Evolutionary conservation across 495 filamentous ascomycete species (phyloP), one percentile per base, ranked within the genome.

Genomic region (Rostrohypoxylon terebratum): DNA sequence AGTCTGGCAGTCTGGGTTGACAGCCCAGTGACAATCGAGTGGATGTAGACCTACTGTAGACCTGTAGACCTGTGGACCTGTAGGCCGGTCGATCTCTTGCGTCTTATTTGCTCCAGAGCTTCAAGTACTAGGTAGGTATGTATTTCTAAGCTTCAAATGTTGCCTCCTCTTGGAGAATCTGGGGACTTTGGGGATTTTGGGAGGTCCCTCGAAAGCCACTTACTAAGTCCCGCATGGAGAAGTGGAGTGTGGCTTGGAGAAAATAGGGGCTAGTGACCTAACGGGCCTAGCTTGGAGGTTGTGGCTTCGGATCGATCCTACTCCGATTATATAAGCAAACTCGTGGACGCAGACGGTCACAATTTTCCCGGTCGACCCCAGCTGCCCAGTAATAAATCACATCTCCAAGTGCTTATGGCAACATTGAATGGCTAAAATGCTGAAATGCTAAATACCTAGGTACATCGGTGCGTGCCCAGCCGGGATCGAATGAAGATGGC

Each of bases 161-260:
- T n/a, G n/a, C n/a, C n/a, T n/a, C 42, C 42, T 45, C 42, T 45
- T 45, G 42, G 25, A 28, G 25, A 34, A 55, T 36, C 51, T 55
- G 51, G 51, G 51, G 51, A 55, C 31, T 55, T 55, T 25, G 28
- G 3, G 28, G 28, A 28, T 5, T 28, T 28, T 28, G 28, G 28
- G 28, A 28, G 6, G 1, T 28, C 1, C 6, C 14, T 3, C 28
- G 20, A 45, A n/a, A 18, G 42, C 4, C 38, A 42, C 28, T 42
- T 38, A 38, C 34, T 38, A 38, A 8, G 3, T 10, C 9, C 20
- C 7, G 33, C 5, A 20, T 33, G 51, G 16, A 21, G 36, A 18
- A 28, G 18, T 45, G 48, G 42, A 59, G 20, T 31, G 53, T 57
- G 53, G 53, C 53, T 57, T 16, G 31, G 14, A 9, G 53, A 38